Conservation (phyloP, 306 rosid genomes). For the Leucaena leucocephala region DNA sequence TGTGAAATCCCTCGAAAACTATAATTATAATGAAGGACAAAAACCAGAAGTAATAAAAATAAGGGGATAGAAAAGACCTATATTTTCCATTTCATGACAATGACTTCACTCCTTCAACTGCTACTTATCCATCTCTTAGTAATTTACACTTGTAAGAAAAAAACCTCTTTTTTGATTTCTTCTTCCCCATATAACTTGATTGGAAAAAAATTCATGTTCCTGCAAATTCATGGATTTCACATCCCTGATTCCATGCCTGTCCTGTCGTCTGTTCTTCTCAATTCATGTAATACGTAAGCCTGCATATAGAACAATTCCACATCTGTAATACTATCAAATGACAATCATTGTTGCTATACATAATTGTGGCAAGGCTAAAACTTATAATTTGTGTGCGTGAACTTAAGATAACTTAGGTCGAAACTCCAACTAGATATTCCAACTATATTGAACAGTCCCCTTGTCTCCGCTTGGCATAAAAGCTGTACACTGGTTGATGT, state of each 20-base stretch:
- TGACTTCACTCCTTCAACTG: neutral
- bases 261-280: no score
- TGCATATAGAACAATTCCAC: no score
- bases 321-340: no score
- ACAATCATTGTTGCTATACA: no score
- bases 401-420: no score
- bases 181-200: neutral
- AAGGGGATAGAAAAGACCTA: neutral
- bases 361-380: no score
- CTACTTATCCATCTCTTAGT: neutral
- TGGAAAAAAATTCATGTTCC: neutral
- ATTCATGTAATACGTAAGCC: no score
- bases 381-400: no score
- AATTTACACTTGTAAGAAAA: neutral
- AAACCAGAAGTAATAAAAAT: neutral
- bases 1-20: neutral
- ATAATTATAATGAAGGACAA: neutral
- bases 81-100: neutral
- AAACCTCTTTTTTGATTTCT: no score
- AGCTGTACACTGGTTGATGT: conserved; percentile 9
- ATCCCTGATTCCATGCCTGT: no score
- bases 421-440: no score
- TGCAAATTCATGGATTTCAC: no score
- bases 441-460: neutral
- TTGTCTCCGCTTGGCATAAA: conserved; percentile 15